A percentile compares a stretch with the other conserved stretches of the same genome.
Conservation (phyloP, 2,329 filamentous ascomycete species). For the Sclerotinia nivalis region DNA sequence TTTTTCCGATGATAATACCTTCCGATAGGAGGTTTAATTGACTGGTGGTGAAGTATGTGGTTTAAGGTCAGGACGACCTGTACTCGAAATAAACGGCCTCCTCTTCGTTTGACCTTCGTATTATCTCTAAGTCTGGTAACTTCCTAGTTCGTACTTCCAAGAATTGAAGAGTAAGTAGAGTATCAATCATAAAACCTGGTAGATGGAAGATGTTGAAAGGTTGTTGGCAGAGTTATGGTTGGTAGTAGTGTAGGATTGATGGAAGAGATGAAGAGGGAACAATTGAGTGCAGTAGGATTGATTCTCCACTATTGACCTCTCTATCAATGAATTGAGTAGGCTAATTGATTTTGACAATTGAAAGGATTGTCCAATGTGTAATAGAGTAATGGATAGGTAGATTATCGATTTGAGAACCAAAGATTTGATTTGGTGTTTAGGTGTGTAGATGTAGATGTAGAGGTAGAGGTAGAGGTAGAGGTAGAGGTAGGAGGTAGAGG, state of each 20-base stretch:
- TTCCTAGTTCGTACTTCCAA: background rate
- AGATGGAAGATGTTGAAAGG: background rate
- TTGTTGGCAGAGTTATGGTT: slow-evolving; percentile 6
- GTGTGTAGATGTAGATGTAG: background rate
- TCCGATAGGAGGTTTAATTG: background rate
- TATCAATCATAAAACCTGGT: slow-evolving; percentile 6
- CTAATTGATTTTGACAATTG: background rate
- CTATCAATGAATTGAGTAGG: background rate
- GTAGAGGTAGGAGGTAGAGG: no score
- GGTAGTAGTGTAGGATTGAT: background rate
- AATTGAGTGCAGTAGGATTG: background rate
- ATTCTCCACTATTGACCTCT: background rate
- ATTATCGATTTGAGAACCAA: background rate
- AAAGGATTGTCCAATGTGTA: background rate
- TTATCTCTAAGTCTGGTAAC: background rate
- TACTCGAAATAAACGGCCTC: background rate
- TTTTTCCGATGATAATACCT: slow-evolving; percentile 18
- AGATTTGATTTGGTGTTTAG: background rate
- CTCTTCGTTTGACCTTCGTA: slow-evolving; percentile 11
- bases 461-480: background rate
- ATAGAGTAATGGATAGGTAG: slow-evolving; percentile 3
- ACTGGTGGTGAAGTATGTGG: slow-evolving; percentile 17
- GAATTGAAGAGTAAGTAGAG: background rate
- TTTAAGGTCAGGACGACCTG: slow-evolving; percentile 22
- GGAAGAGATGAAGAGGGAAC: background rate